phyloP scores from a whole-genome alignment of 768 basidiomycete genomes.

The Psilocybe sp. region DNA sequence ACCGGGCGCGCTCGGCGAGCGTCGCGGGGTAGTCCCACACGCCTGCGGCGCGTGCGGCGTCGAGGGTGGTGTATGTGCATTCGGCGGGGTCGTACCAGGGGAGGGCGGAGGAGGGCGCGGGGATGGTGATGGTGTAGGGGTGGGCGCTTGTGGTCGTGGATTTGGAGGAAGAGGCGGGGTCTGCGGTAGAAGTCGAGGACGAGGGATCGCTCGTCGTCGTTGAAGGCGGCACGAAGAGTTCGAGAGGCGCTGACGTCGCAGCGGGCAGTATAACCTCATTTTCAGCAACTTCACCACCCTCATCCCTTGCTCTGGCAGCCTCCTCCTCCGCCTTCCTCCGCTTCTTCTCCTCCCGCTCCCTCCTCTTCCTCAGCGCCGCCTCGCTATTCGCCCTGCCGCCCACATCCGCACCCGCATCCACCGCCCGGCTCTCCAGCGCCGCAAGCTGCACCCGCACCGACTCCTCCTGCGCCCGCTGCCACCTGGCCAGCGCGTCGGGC shows the following conservation, averaged over 20 bases:
- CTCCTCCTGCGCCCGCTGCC: constrained; percentile 50
- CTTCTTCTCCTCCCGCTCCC: constrained; percentile 56
- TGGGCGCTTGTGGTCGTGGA: constrained; percentile 13
- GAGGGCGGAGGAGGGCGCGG: constrained; percentile 57
- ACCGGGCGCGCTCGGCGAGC: constrained; percentile 66
- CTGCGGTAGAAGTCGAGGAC: constrained; percentile 2
- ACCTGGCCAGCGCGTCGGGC: constrained; percentile 42
- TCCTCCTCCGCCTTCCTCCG: constrained; percentile 21
- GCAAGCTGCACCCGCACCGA: constrained; percentile 47
- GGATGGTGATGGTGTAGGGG: constrained; percentile 60
- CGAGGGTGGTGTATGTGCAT: constrained; percentile 51
- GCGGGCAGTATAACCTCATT: no score
- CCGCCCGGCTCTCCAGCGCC: constrained; percentile 36
- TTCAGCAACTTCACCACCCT: neutral
- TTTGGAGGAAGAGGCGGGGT: constrained; percentile 4
- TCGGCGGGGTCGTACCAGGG: constrained; percentile 58
- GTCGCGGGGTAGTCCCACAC: constrained; percentile 77
- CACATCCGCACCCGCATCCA: constrained; percentile 43
- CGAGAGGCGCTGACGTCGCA: no score
- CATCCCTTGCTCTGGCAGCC: constrained; percentile 13
- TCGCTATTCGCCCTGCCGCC: constrained; percentile 47
- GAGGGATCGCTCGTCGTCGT: no score
- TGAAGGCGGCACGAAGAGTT: no score
- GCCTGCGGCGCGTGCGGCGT: constrained; percentile 59
- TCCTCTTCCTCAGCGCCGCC: constrained; percentile 68